A percentile compares a stretch with the other conserved stretches of the same genome.
phyloP scores from a whole-genome alignment of 257 asterid genomes.

The Solanum chiquidenum region DNA sequence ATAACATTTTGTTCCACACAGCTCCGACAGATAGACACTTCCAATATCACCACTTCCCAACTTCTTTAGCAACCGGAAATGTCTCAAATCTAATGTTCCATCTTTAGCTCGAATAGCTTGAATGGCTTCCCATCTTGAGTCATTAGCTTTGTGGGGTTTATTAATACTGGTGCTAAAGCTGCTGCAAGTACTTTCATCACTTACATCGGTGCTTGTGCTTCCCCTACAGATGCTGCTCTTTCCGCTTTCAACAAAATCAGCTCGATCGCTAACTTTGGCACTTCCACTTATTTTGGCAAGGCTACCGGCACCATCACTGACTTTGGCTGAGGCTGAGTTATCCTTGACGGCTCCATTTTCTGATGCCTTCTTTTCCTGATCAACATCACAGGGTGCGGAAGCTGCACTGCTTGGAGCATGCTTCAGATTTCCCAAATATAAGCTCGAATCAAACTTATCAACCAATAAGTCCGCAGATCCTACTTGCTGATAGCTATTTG shows the following conservation, averaged over 20 bases:
- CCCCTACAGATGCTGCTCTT: constrained; percentile 1
- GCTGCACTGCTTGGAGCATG: background rate
- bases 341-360: background rate
- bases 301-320: background rate
- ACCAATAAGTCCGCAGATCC: background rate
- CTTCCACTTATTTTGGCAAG: background rate
- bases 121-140: background rate
- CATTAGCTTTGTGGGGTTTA: constrained; percentile 1
- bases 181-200: background rate
- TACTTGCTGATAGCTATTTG: background rate
- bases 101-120: constrained; percentile 1
- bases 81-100: background rate
- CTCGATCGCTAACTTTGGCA: background rate
- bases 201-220: background rate
- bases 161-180: background rate
- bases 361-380: background rate
- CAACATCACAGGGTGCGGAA: background rate
- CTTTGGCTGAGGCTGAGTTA: background rate
- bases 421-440: background rate
- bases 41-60: constrained; percentile 4
- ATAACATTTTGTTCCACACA: background rate
- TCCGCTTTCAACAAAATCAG: background rate
- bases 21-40: background rate
- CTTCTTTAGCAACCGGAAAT: background rate
- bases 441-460: background rate